Conservation (phyloP, 2,329 filamentous ascomycete species). For the Dactylellina parvicollis region DNA sequence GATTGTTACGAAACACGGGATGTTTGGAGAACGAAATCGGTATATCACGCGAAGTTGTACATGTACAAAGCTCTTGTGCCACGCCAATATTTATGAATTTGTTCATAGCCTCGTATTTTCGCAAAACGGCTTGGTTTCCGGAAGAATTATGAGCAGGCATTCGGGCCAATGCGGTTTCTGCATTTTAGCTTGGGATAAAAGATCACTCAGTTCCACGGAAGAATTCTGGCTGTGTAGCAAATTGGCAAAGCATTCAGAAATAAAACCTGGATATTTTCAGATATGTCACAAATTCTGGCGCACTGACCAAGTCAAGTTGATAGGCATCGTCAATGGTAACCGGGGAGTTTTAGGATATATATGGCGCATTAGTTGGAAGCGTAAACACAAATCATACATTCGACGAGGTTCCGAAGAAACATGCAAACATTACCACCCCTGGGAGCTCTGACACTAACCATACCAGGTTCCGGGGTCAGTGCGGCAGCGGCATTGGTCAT, state of each 20-base stretch:
- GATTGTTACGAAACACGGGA: constrained; percentile 41
- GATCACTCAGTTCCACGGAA: constrained; percentile 21
- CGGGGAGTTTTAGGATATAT: neutral
- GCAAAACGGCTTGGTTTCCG: constrained; percentile 33
- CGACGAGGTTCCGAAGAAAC: constrained; percentile 6
- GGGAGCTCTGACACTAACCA: neutral
- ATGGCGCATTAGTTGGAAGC: constrained; percentile 24
- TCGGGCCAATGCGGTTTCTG: constrained; percentile 13
- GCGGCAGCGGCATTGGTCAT: constrained; percentile 33
- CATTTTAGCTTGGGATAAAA: neutral
- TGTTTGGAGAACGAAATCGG: constrained; percentile 15
- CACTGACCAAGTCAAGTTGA: constrained; percentile 19
- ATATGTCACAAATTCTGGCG: constrained; percentile 30
- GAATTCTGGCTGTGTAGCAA: constrained; percentile 35
- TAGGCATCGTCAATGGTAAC: neutral
- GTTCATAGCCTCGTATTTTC: constrained; percentile 35
- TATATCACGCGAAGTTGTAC: constrained; percentile 43
- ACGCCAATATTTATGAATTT: constrained; percentile 20
- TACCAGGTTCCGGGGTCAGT: constrained; percentile 32
- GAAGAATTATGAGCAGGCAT: constrained; percentile 36
- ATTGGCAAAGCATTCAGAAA: constrained; percentile 16
- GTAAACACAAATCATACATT: constrained; percentile 42
- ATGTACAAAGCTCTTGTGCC: constrained; percentile 36
- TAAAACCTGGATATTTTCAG: constrained; percentile 49
- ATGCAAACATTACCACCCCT: constrained; percentile 26